Evolutionary conservation across 2,329 filamentous ascomycete genomes (phyloP), one percentile per base, ranked within the genome.

Genomic region (Leptographium procerum): DNA sequence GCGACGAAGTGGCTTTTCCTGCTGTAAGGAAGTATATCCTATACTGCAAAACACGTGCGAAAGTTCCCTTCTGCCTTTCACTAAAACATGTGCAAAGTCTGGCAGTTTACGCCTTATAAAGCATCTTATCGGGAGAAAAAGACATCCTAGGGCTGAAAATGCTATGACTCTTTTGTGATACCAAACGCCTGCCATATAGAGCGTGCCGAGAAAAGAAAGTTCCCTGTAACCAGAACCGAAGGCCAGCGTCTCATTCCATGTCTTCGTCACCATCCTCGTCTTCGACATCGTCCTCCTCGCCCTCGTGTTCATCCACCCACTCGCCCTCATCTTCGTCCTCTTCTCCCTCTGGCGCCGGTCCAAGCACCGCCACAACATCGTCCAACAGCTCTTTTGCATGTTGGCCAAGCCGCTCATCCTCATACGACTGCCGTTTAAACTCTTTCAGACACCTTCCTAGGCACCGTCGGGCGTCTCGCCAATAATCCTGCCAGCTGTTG

Each of bases 381-480:
- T 76, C 74, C 50, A 90, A 73, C 51, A 95, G 76, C 73, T 94
- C 88, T 60, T 79, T 75, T 0, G 88, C 85, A 68, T 95, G 89
- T 60, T 88, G 84, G 56, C 84, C 84, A 29, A 95, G 75, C 63
- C 87, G 77, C 61, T 90, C 87, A 64, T 95, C 89, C 69, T 95
- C 91, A 69, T 96, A 97, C 56, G 92, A 85, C 65, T 94, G 80
- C 65, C 81, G 69, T 45, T 82, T 75, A 70, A 89, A 97, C n/a
- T 96, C 79, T 68, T 85, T 85, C 63, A 95, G 76, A 67, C 89
- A 89, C 66, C 88, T 88, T 59, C 83, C 84, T 52, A 97, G 77
- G 89, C 91, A 96, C 67, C 88, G 84, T 57, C 89, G 82, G 66
- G 90, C 88, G 19, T 88, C 86, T 58, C 82, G 82, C 78, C 90